Base-by-base conservation (phyloP, 2,329 filamentous ascomycete species). In the Cordyceps javanica region DNA sequence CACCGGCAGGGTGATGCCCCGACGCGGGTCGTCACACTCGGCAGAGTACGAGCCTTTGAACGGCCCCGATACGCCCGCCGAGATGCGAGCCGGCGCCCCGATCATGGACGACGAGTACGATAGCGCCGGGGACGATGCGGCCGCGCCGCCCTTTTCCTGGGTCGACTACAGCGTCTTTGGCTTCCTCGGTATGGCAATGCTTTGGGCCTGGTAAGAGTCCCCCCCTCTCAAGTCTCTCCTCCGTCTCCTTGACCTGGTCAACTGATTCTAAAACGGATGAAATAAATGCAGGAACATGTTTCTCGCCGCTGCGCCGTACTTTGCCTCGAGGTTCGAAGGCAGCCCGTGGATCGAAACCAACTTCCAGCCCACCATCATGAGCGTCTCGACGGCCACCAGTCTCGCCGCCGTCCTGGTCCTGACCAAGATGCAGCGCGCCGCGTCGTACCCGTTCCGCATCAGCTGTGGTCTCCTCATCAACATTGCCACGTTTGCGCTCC, bases 281-380 rank as follows among this genome's bases (percentile, higher is more conserved):
- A 56, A 16, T n/a, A n/a, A n/a, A n/a, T n/a, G n/a, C 63, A 93
- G 91, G 91, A 97, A 97, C 77, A 97, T 97, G 93, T 97, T 97
- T 72, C 83, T 97, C 64, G 93, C 94, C 46, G 91, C 93, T 9
- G 90, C 91, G 2, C 91, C 93, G 5, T 97, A 97, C 77, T 97
- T 97, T 74, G 86, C 92, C 67, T 80, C 78, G 51, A 90, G 93
- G 64, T 96, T 97, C 72, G 75, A 81, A 46, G 78, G 80, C 60
- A 83, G 87, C 68, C 75, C 83, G 55, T 89, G 85, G 79, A 86
- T 95, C 58, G 79, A 87, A 36, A 79, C 83, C 62, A 90, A 91
- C 76, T 97, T 96, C 75, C 93, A 97, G 70, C 88, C 93, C 11
- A 86, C 90, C 59, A 93, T 97, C 68, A 82, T 95, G 59, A 89